A percentile compares a stretch with the other conserved stretches of the same genome.
Evolutionary conservation across 1,139 yeast genomes (phyloP).

Genomic region (Yamadazyma siamensis): DNA sequence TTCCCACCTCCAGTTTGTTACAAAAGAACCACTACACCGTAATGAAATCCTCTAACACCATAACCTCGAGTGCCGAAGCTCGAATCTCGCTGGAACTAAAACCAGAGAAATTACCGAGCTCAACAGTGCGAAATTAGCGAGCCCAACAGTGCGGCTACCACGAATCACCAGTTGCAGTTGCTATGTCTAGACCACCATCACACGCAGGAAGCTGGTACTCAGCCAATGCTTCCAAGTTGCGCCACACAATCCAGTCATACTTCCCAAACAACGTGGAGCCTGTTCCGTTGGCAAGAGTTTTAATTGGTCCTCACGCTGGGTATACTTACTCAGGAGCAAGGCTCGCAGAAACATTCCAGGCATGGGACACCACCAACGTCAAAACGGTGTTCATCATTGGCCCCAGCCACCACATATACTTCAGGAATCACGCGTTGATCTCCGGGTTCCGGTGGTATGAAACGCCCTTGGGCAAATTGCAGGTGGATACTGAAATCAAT

Average conservation of each 20-base stretch:
- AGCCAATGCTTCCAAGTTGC: constrained; percentile 38
- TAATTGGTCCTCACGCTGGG: constrained; percentile 83
- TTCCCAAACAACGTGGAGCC: constrained; percentile 15
- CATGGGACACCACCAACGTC: constrained; percentile 58
- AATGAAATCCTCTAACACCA: no score
- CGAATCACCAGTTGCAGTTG: no score
- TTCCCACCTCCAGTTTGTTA: no score
- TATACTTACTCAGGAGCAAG: constrained; percentile 77
- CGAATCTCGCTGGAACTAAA: no score
- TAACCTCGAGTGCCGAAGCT: no score
- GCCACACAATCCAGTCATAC: constrained; percentile 45
- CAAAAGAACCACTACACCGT: no score
- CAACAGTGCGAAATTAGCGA: no score
- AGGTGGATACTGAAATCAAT: constrained; percentile 46
- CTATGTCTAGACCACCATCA: constrained; percentile 21
- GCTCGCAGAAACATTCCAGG: constrained; percentile 72
- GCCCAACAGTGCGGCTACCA: no score
- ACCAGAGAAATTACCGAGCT: no score
- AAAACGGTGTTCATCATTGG: constrained; percentile 78
- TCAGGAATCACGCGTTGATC: constrained; percentile 55
- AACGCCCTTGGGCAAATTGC: constrained; percentile 79
- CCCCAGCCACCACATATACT: constrained; percentile 92
- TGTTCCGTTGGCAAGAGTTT: constrained; percentile 58
- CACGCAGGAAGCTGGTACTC: constrained; percentile 93
- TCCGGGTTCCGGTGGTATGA: constrained; percentile 55